These are phyloP conservation scores for Phoma herbarum DNA, from an alignment of 2,329 filamentous ascomycete species.

Conservation along the genomic window DNA sequence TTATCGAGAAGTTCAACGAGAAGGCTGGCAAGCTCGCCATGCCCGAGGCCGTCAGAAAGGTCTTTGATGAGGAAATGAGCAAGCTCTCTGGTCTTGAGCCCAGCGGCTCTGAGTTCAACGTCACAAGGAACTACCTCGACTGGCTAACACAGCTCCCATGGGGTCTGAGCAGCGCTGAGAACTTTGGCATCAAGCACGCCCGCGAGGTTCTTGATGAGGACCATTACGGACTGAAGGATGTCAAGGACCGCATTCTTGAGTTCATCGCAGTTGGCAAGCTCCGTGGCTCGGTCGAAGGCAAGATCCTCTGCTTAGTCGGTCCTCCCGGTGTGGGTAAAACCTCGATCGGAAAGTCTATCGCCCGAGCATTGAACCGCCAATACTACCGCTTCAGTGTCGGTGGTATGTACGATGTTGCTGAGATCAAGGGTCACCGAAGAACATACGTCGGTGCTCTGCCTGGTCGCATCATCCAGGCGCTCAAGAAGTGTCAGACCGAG, in stretches of 20 bases:
- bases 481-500: slow-evolving; percentile 99
- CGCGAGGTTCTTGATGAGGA: slow-evolving; percentile 93
- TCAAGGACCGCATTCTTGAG: slow-evolving; percentile 97
- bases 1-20: slow-evolving; percentile 97
- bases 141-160: slow-evolving; percentile 99
- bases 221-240: slow-evolving; percentile 95
- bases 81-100: slow-evolving; percentile 96
- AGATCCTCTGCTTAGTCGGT: slow-evolving; percentile 97
- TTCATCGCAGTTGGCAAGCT: slow-evolving; percentile 99
- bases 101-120: slow-evolving; percentile 97
- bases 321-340: slow-evolving; percentile 98
- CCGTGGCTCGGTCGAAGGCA: slow-evolving; percentile 94
- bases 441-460: slow-evolving; percentile 97
- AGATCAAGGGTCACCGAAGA: slow-evolving; percentile 96
- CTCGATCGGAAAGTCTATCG: slow-evolving; percentile 98
- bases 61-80: slow-evolving; percentile 98
- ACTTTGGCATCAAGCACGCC: slow-evolving; percentile 93
- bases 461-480: slow-evolving; percentile 94
- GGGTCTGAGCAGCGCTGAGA: slow-evolving; percentile 94
- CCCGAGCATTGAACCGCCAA: slow-evolving; percentile 89
- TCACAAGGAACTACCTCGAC: slow-evolving; percentile 96
- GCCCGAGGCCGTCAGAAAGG: slow-evolving; percentile 95
- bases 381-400: slow-evolving; percentile 99
- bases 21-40: slow-evolving; percentile 93
- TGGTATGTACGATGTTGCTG: slow-evolving; percentile 94